Evolutionary conservation across 306 rosid genomes (phyloP).

Genomic region (Pachyrhizus erosus): DNA sequence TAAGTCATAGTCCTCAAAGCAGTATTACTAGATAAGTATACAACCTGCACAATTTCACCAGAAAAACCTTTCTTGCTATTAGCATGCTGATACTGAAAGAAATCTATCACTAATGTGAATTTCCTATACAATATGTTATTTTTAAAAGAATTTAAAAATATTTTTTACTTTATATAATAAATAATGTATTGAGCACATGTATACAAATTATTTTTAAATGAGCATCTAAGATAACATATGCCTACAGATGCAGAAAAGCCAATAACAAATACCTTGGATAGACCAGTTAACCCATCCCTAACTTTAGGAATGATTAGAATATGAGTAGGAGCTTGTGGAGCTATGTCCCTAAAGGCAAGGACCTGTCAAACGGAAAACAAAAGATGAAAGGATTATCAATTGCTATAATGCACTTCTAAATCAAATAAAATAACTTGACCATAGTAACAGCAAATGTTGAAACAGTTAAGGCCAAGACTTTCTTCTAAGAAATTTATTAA

Average conservation of each 20-base stretch:
- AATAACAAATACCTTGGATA: conserved; percentile 62
- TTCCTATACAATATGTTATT: not conserved
- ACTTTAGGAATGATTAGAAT: conserved; percentile 78
- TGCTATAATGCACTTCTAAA: not conserved
- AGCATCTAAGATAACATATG: not conserved
- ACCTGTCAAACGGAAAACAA: conserved; percentile 53
- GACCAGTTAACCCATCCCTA: conserved; percentile 80
- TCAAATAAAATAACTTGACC: conserved; percentile 15
- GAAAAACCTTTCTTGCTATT: not conserved
- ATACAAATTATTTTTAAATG: not conserved
- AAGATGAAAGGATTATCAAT: conserved; percentile 17
- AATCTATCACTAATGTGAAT: not conserved
- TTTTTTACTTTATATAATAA: not conserved
- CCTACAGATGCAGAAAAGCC: not conserved
- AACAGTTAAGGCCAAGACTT: not conserved
- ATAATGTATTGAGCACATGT: not conserved
- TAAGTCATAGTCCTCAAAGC: not conserved
- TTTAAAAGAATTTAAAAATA: not conserved
- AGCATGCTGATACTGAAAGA: not conserved
- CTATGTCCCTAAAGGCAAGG: conserved; percentile 87
- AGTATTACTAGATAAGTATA: not conserved
- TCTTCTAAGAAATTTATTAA: not conserved
- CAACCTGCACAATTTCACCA: conserved; percentile 1
- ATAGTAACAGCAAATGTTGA: not conserved
- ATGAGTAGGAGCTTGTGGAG: conserved; percentile 84